These are phyloP conservation scores for Neurospora sp. DNA, from an alignment of 495 filamentous ascomycete genomes.

Conservation along the genomic window DNA sequence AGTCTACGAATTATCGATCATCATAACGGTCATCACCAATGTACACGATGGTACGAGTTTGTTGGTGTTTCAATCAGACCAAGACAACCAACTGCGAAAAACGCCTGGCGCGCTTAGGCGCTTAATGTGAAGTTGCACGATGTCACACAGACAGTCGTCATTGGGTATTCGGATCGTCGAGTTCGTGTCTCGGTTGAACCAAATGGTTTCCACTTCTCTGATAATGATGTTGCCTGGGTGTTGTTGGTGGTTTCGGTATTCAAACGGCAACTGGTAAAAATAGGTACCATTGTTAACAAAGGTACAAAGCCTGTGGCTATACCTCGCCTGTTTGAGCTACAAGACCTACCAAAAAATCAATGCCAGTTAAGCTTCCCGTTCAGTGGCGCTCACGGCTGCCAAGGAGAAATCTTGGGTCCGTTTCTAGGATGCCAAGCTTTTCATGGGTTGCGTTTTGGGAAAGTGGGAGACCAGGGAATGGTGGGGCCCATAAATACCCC, in stretches of 20 bases:
- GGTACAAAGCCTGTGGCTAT: background rate
- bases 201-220: background rate
- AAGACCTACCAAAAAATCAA: background rate
- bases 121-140: background rate
- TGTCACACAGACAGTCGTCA: background rate
- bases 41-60: background rate
- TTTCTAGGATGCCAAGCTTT: background rate
- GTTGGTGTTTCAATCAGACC: background rate
- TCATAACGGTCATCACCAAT: background rate
- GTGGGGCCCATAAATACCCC: background rate
- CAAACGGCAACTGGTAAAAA: background rate
- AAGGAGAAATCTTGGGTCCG: background rate
- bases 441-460: background rate
- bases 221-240: background rate
- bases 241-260: background rate
- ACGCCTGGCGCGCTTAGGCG: background rate
- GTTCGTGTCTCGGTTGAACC: background rate
- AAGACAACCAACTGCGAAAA: background rate
- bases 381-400: background rate
- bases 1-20: background rate
- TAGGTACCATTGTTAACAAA: background rate
- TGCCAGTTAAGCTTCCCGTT: background rate
- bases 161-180: background rate
- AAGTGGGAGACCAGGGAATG: background rate
- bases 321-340: background rate